These are phyloP conservation scores for Colletotrichum falcatum DNA, from an alignment of 2,329 filamentous ascomycete species.

Conservation along the genomic window DNA sequence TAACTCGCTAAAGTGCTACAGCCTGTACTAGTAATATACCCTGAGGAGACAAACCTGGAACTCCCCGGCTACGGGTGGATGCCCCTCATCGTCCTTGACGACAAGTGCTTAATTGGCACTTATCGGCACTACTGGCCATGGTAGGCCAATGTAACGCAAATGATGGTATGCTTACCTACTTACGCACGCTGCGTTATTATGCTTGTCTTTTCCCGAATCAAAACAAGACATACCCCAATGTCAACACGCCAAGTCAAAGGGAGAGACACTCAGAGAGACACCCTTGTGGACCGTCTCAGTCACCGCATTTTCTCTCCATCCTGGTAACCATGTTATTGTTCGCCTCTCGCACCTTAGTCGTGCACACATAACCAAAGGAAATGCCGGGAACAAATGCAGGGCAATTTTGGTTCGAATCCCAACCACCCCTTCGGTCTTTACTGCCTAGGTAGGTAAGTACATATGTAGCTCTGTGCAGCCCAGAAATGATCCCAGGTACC, in stretches of 20 bases:
- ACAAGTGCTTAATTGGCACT: slow-evolving; percentile 21
- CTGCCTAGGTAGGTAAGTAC: background rate
- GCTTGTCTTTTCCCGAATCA: slow-evolving; percentile 16
- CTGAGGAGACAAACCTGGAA: slow-evolving; percentile 16
- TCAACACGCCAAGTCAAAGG: slow-evolving; percentile 16
- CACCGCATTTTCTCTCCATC: slow-evolving; percentile 19
- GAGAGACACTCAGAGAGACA: background rate
- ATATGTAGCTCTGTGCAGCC: slow-evolving; percentile 28
- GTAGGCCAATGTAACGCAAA: no score
- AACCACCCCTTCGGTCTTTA: slow-evolving; percentile 14
- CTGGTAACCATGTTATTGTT: background rate
- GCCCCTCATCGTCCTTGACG: slow-evolving; percentile 22
- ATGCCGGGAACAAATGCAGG: slow-evolving; percentile 22
- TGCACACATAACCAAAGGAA: background rate
- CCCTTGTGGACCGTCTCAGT: slow-evolving; percentile 10
- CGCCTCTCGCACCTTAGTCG: background rate
- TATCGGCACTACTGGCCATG: background rate
- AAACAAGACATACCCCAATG: slow-evolving; percentile 24
- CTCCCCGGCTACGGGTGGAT: slow-evolving; percentile 26
- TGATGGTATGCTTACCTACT: no score
- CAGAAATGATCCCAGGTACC: background rate
- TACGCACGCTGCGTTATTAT: background rate
- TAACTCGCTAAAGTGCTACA: slow-evolving; percentile 8
- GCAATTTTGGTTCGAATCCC: slow-evolving; percentile 12
- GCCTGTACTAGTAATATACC: slow-evolving; percentile 5